Evolutionary conservation across 768 basidiomycete genomes (phyloP), one percentile per base, ranked within the genome.

Genomic region (Leccinellum albellum): DNA sequence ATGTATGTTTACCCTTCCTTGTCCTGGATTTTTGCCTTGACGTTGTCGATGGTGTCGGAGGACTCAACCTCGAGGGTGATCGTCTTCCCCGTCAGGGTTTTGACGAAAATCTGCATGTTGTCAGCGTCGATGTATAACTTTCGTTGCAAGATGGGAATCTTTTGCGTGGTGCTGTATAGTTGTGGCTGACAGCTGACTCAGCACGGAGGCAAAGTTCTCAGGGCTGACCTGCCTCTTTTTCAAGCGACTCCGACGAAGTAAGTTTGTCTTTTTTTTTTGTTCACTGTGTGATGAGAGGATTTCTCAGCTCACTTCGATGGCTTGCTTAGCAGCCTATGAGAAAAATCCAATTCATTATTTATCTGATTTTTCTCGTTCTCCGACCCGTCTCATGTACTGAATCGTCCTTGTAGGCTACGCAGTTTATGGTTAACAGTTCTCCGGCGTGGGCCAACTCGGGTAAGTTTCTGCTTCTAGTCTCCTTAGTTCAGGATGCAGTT

Each of bases 91-190:
- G 91, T 95, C 65, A 94, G 89, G 81, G 92, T 94, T 78, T 83
- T 88, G 77, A 88, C 86, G 79, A 88, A 88, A 74, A 88, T 88
- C 75, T 84, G 83, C 83, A 84, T 84, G 67, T 68, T 69, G 56
- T 59, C 50, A 47, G 35, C 26, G 67, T 57, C 23, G 58, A 31
- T 48, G 51, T 6, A 45, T 33, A 50, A 9, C 26, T n/a, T 15
- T 8, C 42, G 21, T 54, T 45, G 50, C 44, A 32, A 53, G 23
- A 66, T 69, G 64, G 63, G 64, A 63, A 67, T 42, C 51, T 46
- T 17, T 29, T 14, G 14, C 0, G 49, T 59, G 48, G 62, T 67
- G 10, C 72, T 73, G 68, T 74, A 73, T 53, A 73, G 72, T 67
- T 69, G 6, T 73, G 71, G 64, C 65, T 70, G 58, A 9, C 7